A percentile compares a stretch with the other conserved stretches of the same genome.
Evolutionary conservation across 257 asterid species (phyloP).

Genomic region (Solanum virginianum): DNA sequence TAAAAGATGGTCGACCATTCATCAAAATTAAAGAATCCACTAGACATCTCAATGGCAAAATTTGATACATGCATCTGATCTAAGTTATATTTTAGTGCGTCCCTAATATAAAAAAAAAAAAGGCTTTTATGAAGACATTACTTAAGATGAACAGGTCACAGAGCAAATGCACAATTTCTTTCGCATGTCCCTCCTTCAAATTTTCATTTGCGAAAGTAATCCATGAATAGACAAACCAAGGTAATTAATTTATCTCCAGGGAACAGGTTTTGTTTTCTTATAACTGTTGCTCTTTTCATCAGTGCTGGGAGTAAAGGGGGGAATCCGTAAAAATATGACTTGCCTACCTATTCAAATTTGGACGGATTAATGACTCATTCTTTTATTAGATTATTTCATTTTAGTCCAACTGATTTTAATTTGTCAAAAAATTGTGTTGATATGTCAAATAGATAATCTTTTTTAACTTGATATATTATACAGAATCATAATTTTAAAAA

Average conservation of each 20-base stretch:
- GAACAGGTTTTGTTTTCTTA: not conserved
- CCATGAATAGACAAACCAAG: too few species aligned
- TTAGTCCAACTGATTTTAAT: not conserved
- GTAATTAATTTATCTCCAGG: too few species aligned
- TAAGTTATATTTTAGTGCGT: not conserved
- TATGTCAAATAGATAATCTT: not conserved
- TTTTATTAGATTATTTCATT: too few species aligned
- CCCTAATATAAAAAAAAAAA: too few species aligned
- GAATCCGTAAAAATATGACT: not conserved
- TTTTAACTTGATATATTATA: too few species aligned
- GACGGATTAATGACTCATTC: not conserved
- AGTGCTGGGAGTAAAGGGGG: not conserved
- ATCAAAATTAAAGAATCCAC: too few species aligned
- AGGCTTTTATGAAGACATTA: too few species aligned
- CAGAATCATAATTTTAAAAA: too few species aligned
- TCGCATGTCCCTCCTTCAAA: too few species aligned
- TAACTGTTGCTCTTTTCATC: not conserved
- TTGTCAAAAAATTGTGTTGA: not conserved
- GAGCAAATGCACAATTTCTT: too few species aligned
- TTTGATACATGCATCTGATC: not conserved
- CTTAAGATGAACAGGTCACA: too few species aligned
- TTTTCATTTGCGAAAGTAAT: too few species aligned
- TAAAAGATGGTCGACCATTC: not conserved
- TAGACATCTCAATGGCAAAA: not conserved
- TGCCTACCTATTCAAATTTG: not conserved